Conservation (phyloP, 768 basidiomycete genomes). For the Hortiboletus campestris region DNA sequence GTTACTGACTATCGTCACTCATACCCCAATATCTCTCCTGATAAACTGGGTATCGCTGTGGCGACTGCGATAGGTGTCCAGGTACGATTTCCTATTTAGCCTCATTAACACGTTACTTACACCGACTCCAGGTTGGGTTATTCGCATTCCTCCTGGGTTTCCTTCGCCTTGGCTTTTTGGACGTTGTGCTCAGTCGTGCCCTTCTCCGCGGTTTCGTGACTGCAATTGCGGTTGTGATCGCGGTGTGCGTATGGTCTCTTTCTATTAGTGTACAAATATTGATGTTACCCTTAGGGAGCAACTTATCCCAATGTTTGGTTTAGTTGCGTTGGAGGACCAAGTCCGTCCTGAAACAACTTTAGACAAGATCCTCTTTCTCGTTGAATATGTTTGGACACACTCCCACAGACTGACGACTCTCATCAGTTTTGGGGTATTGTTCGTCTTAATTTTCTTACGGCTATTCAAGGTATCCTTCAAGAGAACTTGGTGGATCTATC, state of each 20-base stretch:
- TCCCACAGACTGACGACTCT: conserved; percentile 65
- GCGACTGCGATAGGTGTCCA: conserved; percentile 84
- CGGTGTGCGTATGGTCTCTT: conserved; percentile 52
- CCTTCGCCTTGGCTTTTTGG: conserved; percentile 87
- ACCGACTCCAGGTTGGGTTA: conserved; percentile 60
- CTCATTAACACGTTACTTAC: background rate
- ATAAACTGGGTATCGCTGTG: conserved; percentile 61
- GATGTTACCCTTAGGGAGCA: conserved; percentile 55
- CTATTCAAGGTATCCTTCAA: conserved; percentile 56
- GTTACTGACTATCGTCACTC: conserved; percentile 65
- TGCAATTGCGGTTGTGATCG: conserved; percentile 82
- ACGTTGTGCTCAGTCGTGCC: conserved; percentile 89
- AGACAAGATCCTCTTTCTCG: conserved; percentile 76
- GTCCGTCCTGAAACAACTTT: conserved; percentile 65
- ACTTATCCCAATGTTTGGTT: conserved; percentile 87
- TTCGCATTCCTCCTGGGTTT: conserved; percentile 86
- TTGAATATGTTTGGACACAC: conserved; percentile 54
- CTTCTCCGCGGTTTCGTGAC: conserved; percentile 85
- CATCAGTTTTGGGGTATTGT: conserved; percentile 72
- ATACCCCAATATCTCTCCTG: conserved; percentile 37
- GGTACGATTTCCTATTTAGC: conserved; percentile 35
- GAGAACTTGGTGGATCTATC: conserved; percentile 68
- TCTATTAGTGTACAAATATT: background rate
- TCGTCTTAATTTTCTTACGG: conserved; percentile 61
- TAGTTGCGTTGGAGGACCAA: conserved; percentile 51